Evolutionary conservation across 148 eudicot species (phyloP).

Genomic region (Dianthus caryophyllus): DNA sequence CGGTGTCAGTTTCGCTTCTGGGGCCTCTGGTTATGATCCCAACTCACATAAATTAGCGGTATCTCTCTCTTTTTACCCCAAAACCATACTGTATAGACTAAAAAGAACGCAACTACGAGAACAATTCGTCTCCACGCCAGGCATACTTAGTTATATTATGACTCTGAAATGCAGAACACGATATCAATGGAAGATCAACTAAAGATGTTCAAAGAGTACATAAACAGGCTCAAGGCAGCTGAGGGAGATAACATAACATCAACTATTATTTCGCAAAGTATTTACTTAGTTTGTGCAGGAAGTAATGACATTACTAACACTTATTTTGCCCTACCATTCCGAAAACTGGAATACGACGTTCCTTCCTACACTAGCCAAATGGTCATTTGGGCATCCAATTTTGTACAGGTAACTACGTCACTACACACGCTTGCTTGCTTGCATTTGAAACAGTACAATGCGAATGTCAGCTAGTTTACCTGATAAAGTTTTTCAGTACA

Average conservation of each 20-base stretch:
- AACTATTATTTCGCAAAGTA: slow-evolving; percentile 23
- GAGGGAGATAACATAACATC: slow-evolving; percentile 29
- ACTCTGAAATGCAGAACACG: slow-evolving; percentile 15
- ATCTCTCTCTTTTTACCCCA: slow-evolving; percentile 14
- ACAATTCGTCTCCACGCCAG: no score
- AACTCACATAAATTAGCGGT: slow-evolving; percentile 35
- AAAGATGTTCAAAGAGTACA: slow-evolving; percentile 27
- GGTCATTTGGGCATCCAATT: slow-evolving; percentile 25
- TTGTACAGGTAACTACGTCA: slow-evolving; percentile 23
- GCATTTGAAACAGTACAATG: not conserved
- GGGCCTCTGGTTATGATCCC: slow-evolving; percentile 43
- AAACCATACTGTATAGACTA: no score
- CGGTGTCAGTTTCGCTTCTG: slow-evolving; percentile 47
- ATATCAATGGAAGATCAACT: slow-evolving; percentile 25
- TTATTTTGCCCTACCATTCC: slow-evolving; percentile 17
- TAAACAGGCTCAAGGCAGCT: slow-evolving; percentile 22
- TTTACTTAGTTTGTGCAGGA: slow-evolving; percentile 27
- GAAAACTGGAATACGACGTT: slow-evolving; percentile 12
- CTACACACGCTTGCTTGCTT: not conserved
- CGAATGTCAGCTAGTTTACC: not conserved
- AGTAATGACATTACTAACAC: slow-evolving; percentile 34
- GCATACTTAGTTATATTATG: not conserved
- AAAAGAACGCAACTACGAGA: no score
- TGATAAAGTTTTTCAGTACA: no score
- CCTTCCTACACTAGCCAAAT: slow-evolving; percentile 17